Base-by-base conservation (phyloP, 2,329 filamentous ascomycete genomes). In the Colletotrichum siamense region DNA sequence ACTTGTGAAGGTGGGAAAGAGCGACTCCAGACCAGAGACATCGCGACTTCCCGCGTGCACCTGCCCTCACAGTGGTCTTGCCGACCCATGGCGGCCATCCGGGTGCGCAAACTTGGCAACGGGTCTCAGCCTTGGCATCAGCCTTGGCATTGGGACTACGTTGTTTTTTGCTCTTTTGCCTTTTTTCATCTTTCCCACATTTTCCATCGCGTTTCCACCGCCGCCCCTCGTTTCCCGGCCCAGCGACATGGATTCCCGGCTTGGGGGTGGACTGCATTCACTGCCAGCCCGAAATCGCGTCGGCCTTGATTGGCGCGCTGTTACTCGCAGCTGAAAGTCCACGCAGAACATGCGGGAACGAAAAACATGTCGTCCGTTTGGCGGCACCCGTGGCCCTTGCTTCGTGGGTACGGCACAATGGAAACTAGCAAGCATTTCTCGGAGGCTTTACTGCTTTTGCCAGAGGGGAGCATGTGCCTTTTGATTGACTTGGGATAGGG, bases 101-200 rank as follows among this genome's bases (percentile, higher is more conserved):
- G 44, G 74, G 74, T 76, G 65, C 64, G 66, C 73, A 76, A 59
- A 71, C 74, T 76, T 76, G 74, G 74, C 74, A 49, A 69, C 44
- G 64, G 70, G 74, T 44, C 63, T 76, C 74, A 76, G 74, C 74
- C 74, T 76, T 76, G 73, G 73, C 73, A 74, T 73, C 74, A 76
- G 74, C 74, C 74, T 76, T 76, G 74, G 74, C 74, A 74, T 34
- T 52, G 24, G n/a, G 34, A 61, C 49, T 16, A n/a, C 70, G 74
- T 76, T 34, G 70, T 73, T 34, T 76, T 73, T 69, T 68, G 73
- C 73, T 75, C 39, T 55, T 74, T 52, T 61, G 28, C 2, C 12
- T 67, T 34, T 49, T 32, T 61, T 34, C 28, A 16, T 18, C 34
- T 30, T 65, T 55, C 57, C 69, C 69, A 30, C 72, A 24, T 69